These are phyloP conservation scores for Wickerhamomyces queroliae DNA, from an alignment of 805 yeast species.

Conservation along the genomic window DNA sequence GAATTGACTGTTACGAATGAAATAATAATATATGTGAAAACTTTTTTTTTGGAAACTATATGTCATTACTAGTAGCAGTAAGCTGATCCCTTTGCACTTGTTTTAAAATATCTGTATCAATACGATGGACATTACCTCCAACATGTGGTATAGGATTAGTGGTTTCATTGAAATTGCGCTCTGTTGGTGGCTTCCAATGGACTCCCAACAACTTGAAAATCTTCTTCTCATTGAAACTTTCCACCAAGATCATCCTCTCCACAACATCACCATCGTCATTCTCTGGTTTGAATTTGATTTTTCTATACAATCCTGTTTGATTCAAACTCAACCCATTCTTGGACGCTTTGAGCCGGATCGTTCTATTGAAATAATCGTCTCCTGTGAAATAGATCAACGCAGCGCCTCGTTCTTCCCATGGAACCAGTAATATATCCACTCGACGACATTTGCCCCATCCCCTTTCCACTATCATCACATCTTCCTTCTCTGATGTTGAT, in stretches of 20 bases:
- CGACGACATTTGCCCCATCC: conserved; percentile 37
- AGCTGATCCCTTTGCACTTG: not conserved
- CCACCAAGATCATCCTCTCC: conserved; percentile 26
- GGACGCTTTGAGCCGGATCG: conserved; percentile 36
- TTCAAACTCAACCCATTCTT: conserved; percentile 32
- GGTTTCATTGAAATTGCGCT: conserved; percentile 22
- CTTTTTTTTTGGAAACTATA: too few relatives aligned
- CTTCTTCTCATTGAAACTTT: conserved; percentile 34
- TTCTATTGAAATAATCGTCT: conserved; percentile 44
- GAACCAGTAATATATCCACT: conserved; percentile 44
- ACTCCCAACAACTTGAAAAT: conserved; percentile 42
- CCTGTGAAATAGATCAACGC: conserved; percentile 50
- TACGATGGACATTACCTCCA: not conserved
- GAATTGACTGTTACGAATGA: too few relatives aligned
- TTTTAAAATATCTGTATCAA: not conserved
- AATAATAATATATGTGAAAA: too few relatives aligned
- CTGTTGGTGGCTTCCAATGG: conserved; percentile 22
- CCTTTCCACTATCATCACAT: conserved; percentile 25
- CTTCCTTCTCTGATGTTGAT: too few relatives aligned
- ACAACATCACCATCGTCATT: conserved; percentile 5
- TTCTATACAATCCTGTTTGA: conserved; percentile 36
- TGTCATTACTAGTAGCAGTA: not conserved
- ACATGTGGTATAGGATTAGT: not conserved
- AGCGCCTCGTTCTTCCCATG: conserved; percentile 40
- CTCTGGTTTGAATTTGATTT: not conserved